phyloP scores from a whole-genome alignment of 75 land plant species.

The Pinus albicaulis region DNA sequence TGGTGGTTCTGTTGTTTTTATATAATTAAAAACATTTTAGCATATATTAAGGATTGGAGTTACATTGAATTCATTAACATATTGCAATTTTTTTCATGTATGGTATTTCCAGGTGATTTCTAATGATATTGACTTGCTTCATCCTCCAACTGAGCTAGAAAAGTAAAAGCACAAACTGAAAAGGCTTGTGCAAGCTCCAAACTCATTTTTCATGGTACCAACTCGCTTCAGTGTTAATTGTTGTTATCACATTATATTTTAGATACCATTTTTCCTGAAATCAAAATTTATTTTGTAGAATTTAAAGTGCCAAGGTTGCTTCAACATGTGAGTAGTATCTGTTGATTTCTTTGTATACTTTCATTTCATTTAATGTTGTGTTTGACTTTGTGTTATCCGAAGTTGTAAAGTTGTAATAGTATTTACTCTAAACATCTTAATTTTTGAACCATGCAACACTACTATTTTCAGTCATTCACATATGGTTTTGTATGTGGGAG shows the following conservation, averaged over 20 bases:
- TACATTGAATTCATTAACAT: no score
- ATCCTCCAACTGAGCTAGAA: slow-evolving; percentile 83
- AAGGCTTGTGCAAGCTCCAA: slow-evolving; percentile 76
- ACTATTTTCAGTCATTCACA: slow-evolving; percentile 83
- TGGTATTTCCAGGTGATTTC: slow-evolving; percentile 53
- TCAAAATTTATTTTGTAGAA: slow-evolving; percentile 14
- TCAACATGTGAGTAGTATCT: slow-evolving; percentile 34
- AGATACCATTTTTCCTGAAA: background rate
- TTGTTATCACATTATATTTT: background rate
- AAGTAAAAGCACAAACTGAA: slow-evolving; percentile 84
- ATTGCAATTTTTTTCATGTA: no score
- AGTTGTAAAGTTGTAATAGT: background rate
- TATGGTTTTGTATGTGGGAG: slow-evolving; percentile 65
- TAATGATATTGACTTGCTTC: slow-evolving; percentile 78
- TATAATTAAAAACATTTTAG: no score
- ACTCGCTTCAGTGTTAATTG: background rate
- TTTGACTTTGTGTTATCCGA: background rate
- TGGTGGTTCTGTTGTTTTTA: no score
- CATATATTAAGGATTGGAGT: no score
- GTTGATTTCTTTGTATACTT: slow-evolving; percentile 2
- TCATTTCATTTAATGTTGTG: background rate
- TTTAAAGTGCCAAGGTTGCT: slow-evolving; percentile 44
- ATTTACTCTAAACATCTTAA: background rate
- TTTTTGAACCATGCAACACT: slow-evolving; percentile 38
- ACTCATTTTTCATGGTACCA: slow-evolving; percentile 82